phyloP scores from a whole-genome alignment of 1,139 yeast genomes.

The Scheffersomyces stambukii region DNA sequence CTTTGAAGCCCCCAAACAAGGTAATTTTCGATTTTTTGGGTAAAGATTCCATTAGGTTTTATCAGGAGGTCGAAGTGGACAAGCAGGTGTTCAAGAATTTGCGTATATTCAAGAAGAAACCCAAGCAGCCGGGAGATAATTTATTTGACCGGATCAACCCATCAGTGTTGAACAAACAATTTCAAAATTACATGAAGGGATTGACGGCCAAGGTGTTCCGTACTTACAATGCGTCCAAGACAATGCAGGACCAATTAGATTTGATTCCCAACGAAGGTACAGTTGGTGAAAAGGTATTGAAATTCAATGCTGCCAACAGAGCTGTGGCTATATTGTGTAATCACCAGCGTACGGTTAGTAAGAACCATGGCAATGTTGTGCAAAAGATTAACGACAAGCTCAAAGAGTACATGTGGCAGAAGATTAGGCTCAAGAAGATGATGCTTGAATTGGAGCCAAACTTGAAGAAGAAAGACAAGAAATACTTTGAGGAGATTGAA shows the following conservation, averaged over 20 bases:
- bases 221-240: conserved; percentile 93
- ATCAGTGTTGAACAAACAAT: conserved; percentile 72
- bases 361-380: conserved; percentile 75
- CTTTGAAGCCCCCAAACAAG: conserved; percentile 77
- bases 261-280: conserved; percentile 80
- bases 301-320: conserved; percentile 91
- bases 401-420: conserved; percentile 81
- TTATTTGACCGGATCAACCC: conserved; percentile 90
- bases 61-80: conserved; percentile 90
- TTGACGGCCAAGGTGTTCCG: conserved; percentile 96
- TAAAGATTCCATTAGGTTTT: conserved; percentile 89
- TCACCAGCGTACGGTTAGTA: conserved; percentile 91
- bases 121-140: conserved; percentile 89
- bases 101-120: conserved; percentile 78
- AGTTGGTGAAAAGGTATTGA: conserved; percentile 79
- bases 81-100: conserved; percentile 85
- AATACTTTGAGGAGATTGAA: conserved; percentile 66
- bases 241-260: conserved; percentile 94
- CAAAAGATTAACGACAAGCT: conserved; percentile 74
- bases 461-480: conserved; percentile 47
- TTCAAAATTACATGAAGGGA: conserved; percentile 89
- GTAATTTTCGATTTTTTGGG: conserved; percentile 94
- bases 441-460: conserved; percentile 62
- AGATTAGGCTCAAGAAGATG: conserved; percentile 67
- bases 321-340: conserved; percentile 95